Percentiles rank a stretch among this genome's conserved stretches.
These are phyloP conservation scores for Chernovozyma aurita DNA, from an alignment of 1,139 yeast genomes.

Conservation along the genomic window DNA sequence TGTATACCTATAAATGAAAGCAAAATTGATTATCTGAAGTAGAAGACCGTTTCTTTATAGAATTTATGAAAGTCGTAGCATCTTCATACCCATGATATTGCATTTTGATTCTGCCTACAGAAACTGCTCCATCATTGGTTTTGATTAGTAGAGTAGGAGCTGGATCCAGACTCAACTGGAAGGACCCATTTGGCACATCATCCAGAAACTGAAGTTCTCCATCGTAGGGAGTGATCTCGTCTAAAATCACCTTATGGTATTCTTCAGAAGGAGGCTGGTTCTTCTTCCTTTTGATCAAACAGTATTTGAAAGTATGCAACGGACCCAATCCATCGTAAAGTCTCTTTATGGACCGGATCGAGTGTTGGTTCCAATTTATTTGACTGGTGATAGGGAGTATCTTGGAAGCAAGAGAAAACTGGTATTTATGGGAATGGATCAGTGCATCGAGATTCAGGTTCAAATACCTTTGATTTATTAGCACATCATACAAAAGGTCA, in stretches of 20 bases:
- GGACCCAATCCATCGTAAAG: slow-evolving; percentile 57
- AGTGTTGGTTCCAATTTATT: slow-evolving; percentile 40
- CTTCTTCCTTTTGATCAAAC: slow-evolving; percentile 25
- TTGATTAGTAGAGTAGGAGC: slow-evolving; percentile 28
- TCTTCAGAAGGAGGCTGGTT: slow-evolving; percentile 15
- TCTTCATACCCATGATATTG: slow-evolving; percentile 51
- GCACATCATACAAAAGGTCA: slow-evolving; percentile 42
- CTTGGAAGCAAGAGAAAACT: slow-evolving; percentile 56
- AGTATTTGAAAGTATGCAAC: slow-evolving; percentile 43
- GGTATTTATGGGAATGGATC: slow-evolving; percentile 15
- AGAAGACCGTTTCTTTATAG: slow-evolving; percentile 46
- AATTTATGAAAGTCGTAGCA: slow-evolving; percentile 35
- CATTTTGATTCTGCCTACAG: slow-evolving; percentile 38
- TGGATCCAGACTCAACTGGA: slow-evolving; percentile 20
- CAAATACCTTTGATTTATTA: slow-evolving; percentile 32
- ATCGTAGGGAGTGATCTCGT: background rate
- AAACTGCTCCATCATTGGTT: slow-evolving; percentile 40
- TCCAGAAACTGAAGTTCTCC: background rate
- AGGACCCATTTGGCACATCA: slow-evolving; percentile 37
- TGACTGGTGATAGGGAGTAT: slow-evolving; percentile 36
- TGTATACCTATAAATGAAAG: too few relatives aligned
- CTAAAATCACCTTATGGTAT: background rate
- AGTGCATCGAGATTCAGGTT: slow-evolving; percentile 14
- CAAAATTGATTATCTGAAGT: slow-evolving; percentile 1
- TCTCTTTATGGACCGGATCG: slow-evolving; percentile 39